Evolutionary conservation across 768 basidiomycete species (phyloP).

Genomic region (Boletus speciosus): DNA sequence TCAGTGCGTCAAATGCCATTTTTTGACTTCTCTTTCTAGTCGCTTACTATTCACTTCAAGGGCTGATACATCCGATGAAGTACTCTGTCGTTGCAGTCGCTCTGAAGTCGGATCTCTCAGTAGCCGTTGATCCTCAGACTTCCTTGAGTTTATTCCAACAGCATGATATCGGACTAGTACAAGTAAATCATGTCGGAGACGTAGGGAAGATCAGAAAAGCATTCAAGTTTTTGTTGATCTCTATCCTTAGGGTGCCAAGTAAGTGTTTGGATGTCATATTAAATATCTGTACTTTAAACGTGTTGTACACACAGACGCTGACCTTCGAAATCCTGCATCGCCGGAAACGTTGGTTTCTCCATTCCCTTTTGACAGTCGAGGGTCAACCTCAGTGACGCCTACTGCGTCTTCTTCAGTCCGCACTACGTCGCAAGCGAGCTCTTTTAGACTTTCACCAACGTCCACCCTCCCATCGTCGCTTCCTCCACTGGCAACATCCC

Average conservation of each 20-base stretch:
- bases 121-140: slow-evolving; percentile 52
- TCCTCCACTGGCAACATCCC: slow-evolving; percentile 42
- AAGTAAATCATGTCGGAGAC: slow-evolving; percentile 57
- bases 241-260: slow-evolving; percentile 49
- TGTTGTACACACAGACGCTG: slow-evolving; percentile 31
- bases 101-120: slow-evolving; percentile 77
- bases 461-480: slow-evolving; percentile 36
- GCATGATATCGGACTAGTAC: slow-evolving; percentile 76
- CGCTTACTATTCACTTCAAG: slow-evolving; percentile 36
- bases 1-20: slow-evolving; percentile 52
- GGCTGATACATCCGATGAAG: slow-evolving; percentile 52
- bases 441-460: slow-evolving; percentile 29
- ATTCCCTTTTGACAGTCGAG: slow-evolving; percentile 52
- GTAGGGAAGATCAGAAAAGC: slow-evolving; percentile 69
- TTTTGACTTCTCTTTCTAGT: slow-evolving; percentile 4
- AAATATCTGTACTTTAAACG: slow-evolving; percentile 8
- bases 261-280: slow-evolving; percentile 15
- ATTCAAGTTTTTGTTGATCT: slow-evolving; percentile 72
- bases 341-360: slow-evolving; percentile 53
- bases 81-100: slow-evolving; percentile 74
- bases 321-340: slow-evolving; percentile 70
- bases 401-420: slow-evolving; percentile 43
- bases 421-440: slow-evolving; percentile 30
- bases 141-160: slow-evolving; percentile 49
- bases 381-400: slow-evolving; percentile 50